Base-by-base conservation (phyloP, 2,329 filamentous ascomycete genomes). In the Alternaria sp. region DNA sequence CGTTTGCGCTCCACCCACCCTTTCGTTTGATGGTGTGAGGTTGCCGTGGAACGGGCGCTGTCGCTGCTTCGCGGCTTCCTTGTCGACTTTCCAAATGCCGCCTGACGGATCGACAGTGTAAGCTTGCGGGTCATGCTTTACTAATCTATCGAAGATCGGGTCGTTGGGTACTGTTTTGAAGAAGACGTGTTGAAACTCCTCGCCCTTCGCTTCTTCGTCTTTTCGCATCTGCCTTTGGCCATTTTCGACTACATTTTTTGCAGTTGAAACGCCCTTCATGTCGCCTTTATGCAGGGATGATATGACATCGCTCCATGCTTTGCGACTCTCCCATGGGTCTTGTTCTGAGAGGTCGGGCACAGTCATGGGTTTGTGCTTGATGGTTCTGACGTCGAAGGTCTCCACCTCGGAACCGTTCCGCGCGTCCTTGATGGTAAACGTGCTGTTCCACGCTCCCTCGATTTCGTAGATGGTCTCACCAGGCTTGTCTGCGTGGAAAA, bases 271-370 rank as follows among this genome's bases (percentile, higher is more conserved):
- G 5, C 69, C 71, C 54, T 77, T 81, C 82, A 84, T 83, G 58
- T 84, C 75, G 2, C 82, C 80, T 6, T 61, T 63, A n/a, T 73
- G 68, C 45, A 83, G 71, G 1, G 78, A 76, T 15, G 76, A 66
- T 47, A 82, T 81, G 6, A 83, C 80, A 6, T 74, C 77, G 10
- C 69, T 61, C 83, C 83, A 84, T 6, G 82, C 82, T 64, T 74
- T 80, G 15, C 81, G 69, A 21, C 79, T 80, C 65, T 84, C 82
- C 81, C 81, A 84, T 0, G 81, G 77, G 69, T 83, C 82, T 59
- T 84, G 81, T 28, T 81, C 66, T 1, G 77, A 69, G 5, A 79
- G 47, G 13, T 78, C 73, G 11, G 70, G 63, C 17, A 73, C 71
- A n/a, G 61, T 64, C 43, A 75, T 70, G 17, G 62, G 70, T 30